phyloP scores from a whole-genome alignment of 257 asterid genomes.

The Apocynum venetum region DNA sequence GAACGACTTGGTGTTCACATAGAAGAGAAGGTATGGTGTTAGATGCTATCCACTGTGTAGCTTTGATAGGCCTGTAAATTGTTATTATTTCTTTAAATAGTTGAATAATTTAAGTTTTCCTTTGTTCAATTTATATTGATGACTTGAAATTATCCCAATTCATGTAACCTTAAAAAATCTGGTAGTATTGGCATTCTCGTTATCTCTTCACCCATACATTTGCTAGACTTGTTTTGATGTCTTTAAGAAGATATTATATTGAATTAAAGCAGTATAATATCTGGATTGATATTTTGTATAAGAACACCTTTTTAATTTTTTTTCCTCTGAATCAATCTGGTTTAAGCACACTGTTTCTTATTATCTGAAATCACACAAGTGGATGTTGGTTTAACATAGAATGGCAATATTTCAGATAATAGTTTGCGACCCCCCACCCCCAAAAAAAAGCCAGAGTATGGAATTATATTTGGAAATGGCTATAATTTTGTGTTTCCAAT shows the following conservation, averaged over 20 bases:
- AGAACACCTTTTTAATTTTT: background rate
- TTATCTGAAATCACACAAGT: background rate
- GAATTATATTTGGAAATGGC: background rate
- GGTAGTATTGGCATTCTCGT: background rate
- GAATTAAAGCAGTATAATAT: background rate
- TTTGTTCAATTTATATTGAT: background rate
- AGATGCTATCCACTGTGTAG: conserved; percentile 7
- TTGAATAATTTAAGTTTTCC: background rate
- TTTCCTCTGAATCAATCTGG: background rate
- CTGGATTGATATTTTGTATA: background rate
- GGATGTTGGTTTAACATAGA: background rate
- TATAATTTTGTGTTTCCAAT: background rate
- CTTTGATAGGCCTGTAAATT: background rate
- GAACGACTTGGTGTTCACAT: conserved; percentile 66
- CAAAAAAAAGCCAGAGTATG: background rate
- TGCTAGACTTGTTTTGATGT: background rate
- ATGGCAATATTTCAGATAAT: background rate
- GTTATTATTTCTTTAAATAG: background rate
- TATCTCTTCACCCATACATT: background rate
- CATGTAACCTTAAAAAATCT: background rate
- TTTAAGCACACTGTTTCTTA: background rate
- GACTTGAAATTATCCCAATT: background rate
- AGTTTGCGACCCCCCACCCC: background rate
- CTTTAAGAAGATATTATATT: background rate
- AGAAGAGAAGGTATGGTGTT: conserved; percentile 68